Percentiles rank a stretch among this genome's conserved stretches.
These are phyloP conservation scores for Nissolia schottii DNA, from an alignment of 306 rosid genomes.

Conservation along the genomic window DNA sequence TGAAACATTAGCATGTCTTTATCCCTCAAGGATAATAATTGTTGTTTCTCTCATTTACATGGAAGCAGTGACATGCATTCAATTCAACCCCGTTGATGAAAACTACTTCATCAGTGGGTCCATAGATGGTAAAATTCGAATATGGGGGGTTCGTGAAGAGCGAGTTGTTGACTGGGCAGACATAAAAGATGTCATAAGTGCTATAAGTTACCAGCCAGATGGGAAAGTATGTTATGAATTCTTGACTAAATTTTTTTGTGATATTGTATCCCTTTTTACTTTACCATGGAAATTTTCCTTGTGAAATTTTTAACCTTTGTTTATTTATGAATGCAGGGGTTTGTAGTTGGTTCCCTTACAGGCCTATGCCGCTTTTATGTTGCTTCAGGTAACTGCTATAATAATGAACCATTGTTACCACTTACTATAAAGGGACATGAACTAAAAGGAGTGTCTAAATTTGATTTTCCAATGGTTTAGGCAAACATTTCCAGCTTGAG, in stretches of 20 bases:
- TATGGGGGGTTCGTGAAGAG: conserved; percentile 71
- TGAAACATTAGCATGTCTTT: neutral
- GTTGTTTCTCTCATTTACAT: conserved; percentile 1
- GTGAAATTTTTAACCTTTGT: conserved; percentile 1
- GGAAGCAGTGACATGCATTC: conserved; percentile 79
- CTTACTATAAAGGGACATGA: neutral
- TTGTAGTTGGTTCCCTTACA: conserved; percentile 62
- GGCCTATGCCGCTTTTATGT: conserved; percentile 71
- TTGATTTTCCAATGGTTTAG: conserved; percentile 39
- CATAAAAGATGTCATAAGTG: conserved; percentile 68
- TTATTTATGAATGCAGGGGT: conserved; percentile 55
- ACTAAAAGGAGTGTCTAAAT: conserved; percentile 23
- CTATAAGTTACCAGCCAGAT: conserved; percentile 69
- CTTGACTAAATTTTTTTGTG: neutral
- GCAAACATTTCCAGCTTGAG: conserved; percentile 48
- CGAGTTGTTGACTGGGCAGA: conserved; percentile 93
- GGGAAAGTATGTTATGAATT: conserved; percentile 56
- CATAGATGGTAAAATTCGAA: conserved; percentile 82
- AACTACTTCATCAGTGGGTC: conserved; percentile 87
- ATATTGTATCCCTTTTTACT: neutral
- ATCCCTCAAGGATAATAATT: neutral
- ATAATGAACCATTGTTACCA: neutral
- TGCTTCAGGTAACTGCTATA: conserved; percentile 52
- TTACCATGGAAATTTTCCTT: neutral
- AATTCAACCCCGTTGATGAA: conserved; percentile 74